Evolutionary conservation across 371 early-diverging fungal genomes (phyloP), one percentile per base, ranked within the genome.

Genomic region (Parasitella parasitica): DNA sequence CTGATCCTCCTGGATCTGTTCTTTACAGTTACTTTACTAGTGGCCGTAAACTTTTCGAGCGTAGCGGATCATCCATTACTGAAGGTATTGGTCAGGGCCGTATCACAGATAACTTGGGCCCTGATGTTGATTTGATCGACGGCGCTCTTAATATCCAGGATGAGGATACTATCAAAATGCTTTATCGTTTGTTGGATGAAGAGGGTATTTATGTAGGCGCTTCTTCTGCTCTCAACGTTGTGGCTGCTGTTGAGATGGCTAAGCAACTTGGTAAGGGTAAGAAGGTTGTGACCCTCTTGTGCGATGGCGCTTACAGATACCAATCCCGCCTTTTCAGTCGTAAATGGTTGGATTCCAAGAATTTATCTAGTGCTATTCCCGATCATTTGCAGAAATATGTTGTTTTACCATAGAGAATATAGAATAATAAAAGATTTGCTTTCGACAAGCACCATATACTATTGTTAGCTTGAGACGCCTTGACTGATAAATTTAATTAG

Each of bases 81-180:
- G 94, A 94, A 66, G 87, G 93, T 57, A 97, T 97, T 69, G 97
- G 97, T 34, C 97, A 97, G 78, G 97, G 97, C 30, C 91, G 97
- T 59, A 81, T 97, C 27, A 97, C 97, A 1, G 92, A 91, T 24
- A 97, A 97, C 74, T 78, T 96, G 68, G 82, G 83, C 55, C 85
- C 81, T 20, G 97, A 93, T 59, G 66, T 94, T 13, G 84, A 84
- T 15, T 66, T 92, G 49, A 80, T 96, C 28, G 95, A 96, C 58
- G 94, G 89, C 54, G 90, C 97, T 0, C 68, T 97, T 20, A 75
- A 78, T 64, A 84, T 97, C 37, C 87, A 89, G 0, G 97, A 97
- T 72, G 87, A 89, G 34, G 88, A 89, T 34, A 89, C 92, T 1
- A 89, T 97, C 49, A 70, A 72, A 37, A 96, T 94, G 94, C 73